These are phyloP conservation scores for Dichotomopilus funicola DNA, from an alignment of 2,329 filamentous ascomycete genomes.

Conservation along the genomic window DNA sequence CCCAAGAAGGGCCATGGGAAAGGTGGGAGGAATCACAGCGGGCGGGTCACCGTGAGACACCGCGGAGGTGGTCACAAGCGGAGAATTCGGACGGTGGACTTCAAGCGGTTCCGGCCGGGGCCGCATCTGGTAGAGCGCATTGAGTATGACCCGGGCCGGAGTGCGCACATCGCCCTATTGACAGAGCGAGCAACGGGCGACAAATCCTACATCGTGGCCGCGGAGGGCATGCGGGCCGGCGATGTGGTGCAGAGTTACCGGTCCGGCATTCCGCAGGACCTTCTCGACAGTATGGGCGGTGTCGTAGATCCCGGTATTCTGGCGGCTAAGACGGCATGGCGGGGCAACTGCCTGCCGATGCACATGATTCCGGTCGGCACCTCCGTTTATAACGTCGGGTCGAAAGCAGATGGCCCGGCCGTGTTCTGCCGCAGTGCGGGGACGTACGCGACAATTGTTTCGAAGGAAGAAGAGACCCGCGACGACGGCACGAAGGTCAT, in stretches of 20 bases:
- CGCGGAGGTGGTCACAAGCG: conserved; percentile 87
- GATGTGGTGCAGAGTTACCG: conserved; percentile 91
- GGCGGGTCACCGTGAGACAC: conserved; percentile 81
- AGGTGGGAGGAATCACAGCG: conserved; percentile 85
- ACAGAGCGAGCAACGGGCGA: conserved; percentile 65
- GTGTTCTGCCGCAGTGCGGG: conserved; percentile 94
- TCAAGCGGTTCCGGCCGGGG: conserved; percentile 69
- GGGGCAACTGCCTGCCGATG: conserved; percentile 90
- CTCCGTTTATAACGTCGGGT: conserved; percentile 83
- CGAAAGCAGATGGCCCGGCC: conserved; percentile 62
- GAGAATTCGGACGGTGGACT: conserved; percentile 88
- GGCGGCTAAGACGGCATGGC: conserved; percentile 86
- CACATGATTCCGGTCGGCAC: conserved; percentile 97
- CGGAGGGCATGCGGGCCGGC: conserved; percentile 86
- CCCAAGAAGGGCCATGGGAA: conserved; percentile 89
- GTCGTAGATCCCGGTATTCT: conserved; percentile 90
- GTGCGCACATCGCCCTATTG: conserved; percentile 84
- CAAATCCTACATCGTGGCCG: conserved; percentile 89
- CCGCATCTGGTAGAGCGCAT: conserved; percentile 87
- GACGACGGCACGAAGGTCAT: conserved; percentile 55
- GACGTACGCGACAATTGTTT: conserved; percentile 80
- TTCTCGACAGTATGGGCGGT: conserved; percentile 89
- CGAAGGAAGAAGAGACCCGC: conserved; percentile 73
- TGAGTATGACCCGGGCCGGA: conserved; percentile 91
- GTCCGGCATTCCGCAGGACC: conserved; percentile 75